Base-by-base conservation (phyloP, 345 rosid species). In the Eucalyptus curtisii region DNA sequence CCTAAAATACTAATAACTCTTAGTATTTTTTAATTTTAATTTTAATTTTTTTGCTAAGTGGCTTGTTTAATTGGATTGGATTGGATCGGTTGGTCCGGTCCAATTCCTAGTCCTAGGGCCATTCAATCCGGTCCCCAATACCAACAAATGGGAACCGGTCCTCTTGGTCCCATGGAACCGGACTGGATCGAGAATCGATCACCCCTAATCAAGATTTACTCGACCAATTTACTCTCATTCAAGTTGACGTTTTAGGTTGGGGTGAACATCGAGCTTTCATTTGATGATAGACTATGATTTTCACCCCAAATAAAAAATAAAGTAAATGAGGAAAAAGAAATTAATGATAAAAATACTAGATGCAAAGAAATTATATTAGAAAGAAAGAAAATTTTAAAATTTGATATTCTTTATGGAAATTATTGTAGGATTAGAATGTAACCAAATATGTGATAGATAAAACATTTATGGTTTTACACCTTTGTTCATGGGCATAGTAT, bases 121-220 rank as follows among this genome's bases (percentile, higher is more conserved):
- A 14, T 49, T 6, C 3, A 1, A 1, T 49, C 52, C 0, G 0
- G 2, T 49, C 52, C 52, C 1, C 7, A 1, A 1, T 49, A 7
- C 52, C 20, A 49, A 14, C 15, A 49, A 49, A 15, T 15, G 20
- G 20, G 19, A 15, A 15, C 7, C 8, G 1, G 0, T 49, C 8
- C 52, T 49, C 20, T 49, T 0, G 1, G 7, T 49, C 52, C 1
- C 0, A 5, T 49, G 52, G 7, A 49, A 49, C 3, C 1, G 20
- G 53, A 50, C 20, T 1, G 0, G 20, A 50, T 3, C 2, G 0
- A 6, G 20, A 50, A 7, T 4, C 4, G 8, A 50, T 50, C 53
- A 16, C 20, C 20, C 3, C 0, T 50, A 16, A 3, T 25, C 2
- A 1, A 57, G 64, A 57, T 57, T 57, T 57, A 25, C 64, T 11